Evolutionary conservation across 139 green algal species (phyloP), one percentile per base, ranked within the genome.

Genomic region (Chlamydomonas sphaeroides): DNA sequence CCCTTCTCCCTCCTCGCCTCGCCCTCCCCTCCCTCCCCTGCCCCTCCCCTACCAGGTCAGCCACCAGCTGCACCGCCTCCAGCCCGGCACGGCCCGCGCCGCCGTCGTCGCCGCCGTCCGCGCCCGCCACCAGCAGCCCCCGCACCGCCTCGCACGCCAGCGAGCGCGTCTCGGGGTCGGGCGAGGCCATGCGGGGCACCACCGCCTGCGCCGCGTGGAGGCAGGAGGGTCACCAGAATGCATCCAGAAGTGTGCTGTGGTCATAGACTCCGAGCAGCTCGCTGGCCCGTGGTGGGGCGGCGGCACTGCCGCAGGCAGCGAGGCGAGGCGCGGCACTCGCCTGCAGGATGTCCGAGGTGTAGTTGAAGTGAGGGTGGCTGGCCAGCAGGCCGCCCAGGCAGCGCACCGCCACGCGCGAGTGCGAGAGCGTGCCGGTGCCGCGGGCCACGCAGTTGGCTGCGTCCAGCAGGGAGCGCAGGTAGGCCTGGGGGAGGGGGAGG

Each of bases 291-390:
- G n/a, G n/a, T n/a, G n/a, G n/a, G n/a, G n/a, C n/a, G n/a, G n/a
- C n/a, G n/a, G 45, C 45, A 53, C 45, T 14, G 14, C 10, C 45
- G 45, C 45, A 53, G 11, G 45, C 45, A 53, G 11, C 11, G 11
- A 53, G 11, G 45, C 11, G 11, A 53, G 11, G 45, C 45, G 14
- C 45, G 45, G 51, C 51, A 25, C 51, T 10, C 36, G 75, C 75
- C 85, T 93, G 89, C 75, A 96, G 87, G 57, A 97, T 81, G 78
- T 96, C 94, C 3, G 84, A 86, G 28, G 84, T 81, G 84, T 94
- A 97, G 88, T 98, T 98, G 88, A 98, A 98, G 80, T 98, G 93
- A 17, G 95, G 91, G 25, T 88, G 62, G 0, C 91, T 66, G 10
- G 70, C 68, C 41, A 98, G 86, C 85, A 98, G 89, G 15, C 72